Conservation (phyloP, 139 green algal species). For the Marvania coccoides region DNA sequence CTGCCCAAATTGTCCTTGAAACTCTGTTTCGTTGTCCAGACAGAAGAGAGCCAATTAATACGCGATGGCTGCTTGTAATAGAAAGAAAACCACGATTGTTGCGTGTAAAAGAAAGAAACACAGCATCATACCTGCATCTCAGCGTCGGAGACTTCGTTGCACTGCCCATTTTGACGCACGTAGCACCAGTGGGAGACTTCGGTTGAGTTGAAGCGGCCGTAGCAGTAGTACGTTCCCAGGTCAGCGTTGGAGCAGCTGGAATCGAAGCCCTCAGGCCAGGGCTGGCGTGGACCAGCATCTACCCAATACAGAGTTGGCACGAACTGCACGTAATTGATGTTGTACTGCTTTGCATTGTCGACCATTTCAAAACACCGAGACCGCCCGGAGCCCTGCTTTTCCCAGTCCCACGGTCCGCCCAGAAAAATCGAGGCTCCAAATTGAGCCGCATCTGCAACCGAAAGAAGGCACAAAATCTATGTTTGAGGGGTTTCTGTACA, state of each 20-base stretch:
- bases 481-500: no score
- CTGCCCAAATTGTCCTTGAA: background rate
- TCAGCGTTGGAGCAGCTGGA: background rate
- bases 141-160: background rate
- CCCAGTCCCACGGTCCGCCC: constrained; percentile 3
- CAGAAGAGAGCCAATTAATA: no score
- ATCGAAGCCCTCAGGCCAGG: constrained; percentile 4
- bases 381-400: background rate
- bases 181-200: constrained; percentile 3
- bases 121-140: background rate
- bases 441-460: constrained; percentile 2
- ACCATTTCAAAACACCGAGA: constrained; percentile 12
- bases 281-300: background rate
- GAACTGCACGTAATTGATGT: constrained; percentile 5
- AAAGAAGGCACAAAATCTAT: no score
- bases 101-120: no score
- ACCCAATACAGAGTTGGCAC: constrained; percentile 18
- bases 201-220: constrained; percentile 10
- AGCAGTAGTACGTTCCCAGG: constrained; percentile 22
- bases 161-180: background rate
- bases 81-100: no score
- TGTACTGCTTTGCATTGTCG: background rate
- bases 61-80: no score
- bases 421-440: constrained; percentile 6
- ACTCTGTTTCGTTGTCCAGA: background rate